These are phyloP conservation scores for Phytophthora brassicae DNA, from an alignment of 352 stramenopile species.

Conservation along the genomic window DNA sequence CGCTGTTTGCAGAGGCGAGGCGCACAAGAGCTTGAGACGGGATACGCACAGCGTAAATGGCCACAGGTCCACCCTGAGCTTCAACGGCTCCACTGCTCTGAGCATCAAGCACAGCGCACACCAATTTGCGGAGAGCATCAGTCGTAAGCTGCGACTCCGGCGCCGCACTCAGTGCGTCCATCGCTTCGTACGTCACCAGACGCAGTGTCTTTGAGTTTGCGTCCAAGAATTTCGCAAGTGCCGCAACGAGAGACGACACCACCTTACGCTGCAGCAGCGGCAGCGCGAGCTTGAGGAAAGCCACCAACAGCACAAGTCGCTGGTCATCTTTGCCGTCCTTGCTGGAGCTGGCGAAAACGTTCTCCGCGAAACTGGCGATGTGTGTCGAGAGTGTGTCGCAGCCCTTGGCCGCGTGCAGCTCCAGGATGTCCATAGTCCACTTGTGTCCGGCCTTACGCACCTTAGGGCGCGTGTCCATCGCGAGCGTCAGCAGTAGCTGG, in stretches of 20 bases:
- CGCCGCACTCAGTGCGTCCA: constrained; percentile 61
- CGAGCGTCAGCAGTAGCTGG: constrained; percentile 74
- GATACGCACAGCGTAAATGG: constrained; percentile 69
- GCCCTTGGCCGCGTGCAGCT: constrained; percentile 65
- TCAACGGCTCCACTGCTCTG: constrained; percentile 67
- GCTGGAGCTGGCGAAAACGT: constrained; percentile 60
- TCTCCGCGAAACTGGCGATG: constrained; percentile 86
- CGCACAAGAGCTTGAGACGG: constrained; percentile 65
- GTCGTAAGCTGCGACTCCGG: constrained; percentile 60
- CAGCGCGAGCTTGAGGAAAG: constrained; percentile 77
- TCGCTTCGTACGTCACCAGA: constrained; percentile 76
- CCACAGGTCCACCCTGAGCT: constrained; percentile 41
- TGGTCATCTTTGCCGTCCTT: constrained; percentile 67
- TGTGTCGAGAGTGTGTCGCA: constrained; percentile 84
- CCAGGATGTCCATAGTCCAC: constrained; percentile 70
- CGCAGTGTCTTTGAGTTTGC: constrained; percentile 76
- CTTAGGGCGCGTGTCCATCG: constrained; percentile 81
- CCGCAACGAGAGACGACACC: constrained; percentile 71
- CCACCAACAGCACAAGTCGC: constrained; percentile 73
- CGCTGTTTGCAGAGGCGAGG: constrained; percentile 57
- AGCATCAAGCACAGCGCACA: constrained; percentile 61
- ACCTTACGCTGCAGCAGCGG: constrained; percentile 83
- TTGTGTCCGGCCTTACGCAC: constrained; percentile 82
- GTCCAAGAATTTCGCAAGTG: constrained; percentile 72
- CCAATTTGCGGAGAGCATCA: constrained; percentile 66